Base-by-base conservation (phyloP, 2,329 filamentous ascomycete genomes). In the Cadophora sp. region DNA sequence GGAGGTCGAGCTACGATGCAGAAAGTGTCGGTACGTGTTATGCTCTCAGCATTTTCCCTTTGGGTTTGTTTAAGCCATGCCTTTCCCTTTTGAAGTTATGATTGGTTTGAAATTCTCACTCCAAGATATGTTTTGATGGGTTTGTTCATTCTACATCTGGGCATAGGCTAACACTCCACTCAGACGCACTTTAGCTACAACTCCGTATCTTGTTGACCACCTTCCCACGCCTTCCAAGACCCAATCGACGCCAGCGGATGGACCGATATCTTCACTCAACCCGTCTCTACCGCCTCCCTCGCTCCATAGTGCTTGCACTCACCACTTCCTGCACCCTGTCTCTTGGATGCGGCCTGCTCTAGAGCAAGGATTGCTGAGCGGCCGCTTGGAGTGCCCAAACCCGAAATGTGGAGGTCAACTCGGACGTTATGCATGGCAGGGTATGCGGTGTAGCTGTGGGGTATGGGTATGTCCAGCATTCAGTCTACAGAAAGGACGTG, bases 381-480 rank as follows among this genome's bases (percentile, higher is more conserved):
- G 96, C 27, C 89, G 95, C 11, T 83, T 99, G 39, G 87, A 89
- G 66, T 99, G 96, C 75, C 95, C 96, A 11, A 91, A 90, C 73
- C 67, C 78, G 9, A 91, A 90, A 75, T 99, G 96, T 79, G 88
- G 87, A 56, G 89, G 92, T 48, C 93, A 93, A 62, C 88, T 98
- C 58, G 96, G 96, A 47, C 92, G 96, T 74, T 99, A 97, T 77
- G 92, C 95, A 62, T 99, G 96, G 96, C 93, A 96, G 78, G 96
- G 96, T 16, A 91, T 97, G 84, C 89, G 89, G 78, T 99, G 96
- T 81, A 96, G 89, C 76, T 99, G 96, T 79, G 89, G 91, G 45
- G 88, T 90, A 69, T 98, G 96, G 95, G 85, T 97, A 24, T 92
- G 94, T 60, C 95, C 96, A 9, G 94, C 91, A 0, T 96, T 99